Evolutionary conservation across 106 monocot genomes (phyloP).

Genomic region (Dendrobium officinale): DNA sequence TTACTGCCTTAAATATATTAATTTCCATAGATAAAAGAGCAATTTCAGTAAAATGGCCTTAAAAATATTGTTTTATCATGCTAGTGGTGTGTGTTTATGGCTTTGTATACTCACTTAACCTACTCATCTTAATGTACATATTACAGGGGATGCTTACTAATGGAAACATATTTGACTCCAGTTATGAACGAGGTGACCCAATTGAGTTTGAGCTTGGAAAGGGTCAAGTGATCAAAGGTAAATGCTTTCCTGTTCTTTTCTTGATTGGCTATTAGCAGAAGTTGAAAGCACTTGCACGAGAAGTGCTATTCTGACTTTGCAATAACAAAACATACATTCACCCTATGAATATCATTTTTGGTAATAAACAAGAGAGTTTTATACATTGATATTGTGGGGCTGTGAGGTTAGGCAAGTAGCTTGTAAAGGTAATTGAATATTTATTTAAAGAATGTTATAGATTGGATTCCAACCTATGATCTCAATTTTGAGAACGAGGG

Average conservation of each 20-base stretch:
- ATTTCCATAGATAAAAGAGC: too few relatives aligned
- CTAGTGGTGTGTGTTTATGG: too few relatives aligned
- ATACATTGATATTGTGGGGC: too few relatives aligned
- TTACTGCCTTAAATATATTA: neutral
- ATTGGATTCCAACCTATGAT: too few relatives aligned
- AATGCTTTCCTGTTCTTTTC: neutral
- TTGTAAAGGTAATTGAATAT: too few relatives aligned
- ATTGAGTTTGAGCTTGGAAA: conserved; percentile 93
- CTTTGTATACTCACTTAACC: neutral
- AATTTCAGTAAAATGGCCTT: neutral
- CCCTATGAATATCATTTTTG: too few relatives aligned
- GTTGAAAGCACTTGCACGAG: neutral
- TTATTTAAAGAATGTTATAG: too few relatives aligned
- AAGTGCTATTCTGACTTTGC: neutral
- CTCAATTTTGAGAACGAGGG: too few relatives aligned
- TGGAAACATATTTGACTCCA: conserved; percentile 93
- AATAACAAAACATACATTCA: too few relatives aligned
- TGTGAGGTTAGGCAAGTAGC: too few relatives aligned
- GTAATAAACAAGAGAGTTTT: too few relatives aligned
- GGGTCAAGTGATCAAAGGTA: conserved; percentile 99
- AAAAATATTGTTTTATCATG: neutral
- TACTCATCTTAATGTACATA: too few relatives aligned
- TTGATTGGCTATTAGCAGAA: neutral
- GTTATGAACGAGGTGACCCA: conserved; percentile 94
- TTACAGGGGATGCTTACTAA: conserved; percentile 80